Conservation (phyloP, 2,329 filamentous ascomycete genomes). For the Ambrosiella xylebori region DNA sequence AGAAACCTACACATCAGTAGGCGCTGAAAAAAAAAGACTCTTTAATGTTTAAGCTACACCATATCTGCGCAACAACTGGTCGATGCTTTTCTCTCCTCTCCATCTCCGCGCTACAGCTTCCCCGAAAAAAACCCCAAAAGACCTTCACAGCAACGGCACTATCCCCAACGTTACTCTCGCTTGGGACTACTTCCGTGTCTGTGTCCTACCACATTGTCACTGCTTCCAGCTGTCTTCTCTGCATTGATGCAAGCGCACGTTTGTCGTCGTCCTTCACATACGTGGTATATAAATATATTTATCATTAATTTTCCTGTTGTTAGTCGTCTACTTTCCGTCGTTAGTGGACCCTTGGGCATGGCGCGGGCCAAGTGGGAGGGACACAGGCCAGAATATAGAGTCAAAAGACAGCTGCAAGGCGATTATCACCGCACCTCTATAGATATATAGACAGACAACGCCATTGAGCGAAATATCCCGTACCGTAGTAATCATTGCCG, state of each 20-base stretch:
- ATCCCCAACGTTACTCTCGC: not conserved
- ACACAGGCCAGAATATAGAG: not conserved
- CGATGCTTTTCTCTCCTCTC: not conserved
- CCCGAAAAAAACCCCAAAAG: not conserved
- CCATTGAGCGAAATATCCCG: too few species aligned
- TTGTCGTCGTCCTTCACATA: not conserved
- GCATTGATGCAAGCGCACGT: not conserved
- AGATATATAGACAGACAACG: not conserved
- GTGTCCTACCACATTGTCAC: not conserved
- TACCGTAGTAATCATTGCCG: too few species aligned
- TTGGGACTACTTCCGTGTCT: not conserved
- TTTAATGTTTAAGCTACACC: not conserved
- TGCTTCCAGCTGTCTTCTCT: not conserved
- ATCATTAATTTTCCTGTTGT: not conserved
- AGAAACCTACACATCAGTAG: too few species aligned
- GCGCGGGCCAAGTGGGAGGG: not conserved
- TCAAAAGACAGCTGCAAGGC: not conserved
- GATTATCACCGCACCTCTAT: not conserved
- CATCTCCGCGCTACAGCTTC: not conserved
- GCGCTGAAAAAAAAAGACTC: too few species aligned
- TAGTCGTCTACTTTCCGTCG: too few species aligned
- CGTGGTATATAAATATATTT: not conserved
- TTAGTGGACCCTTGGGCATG: not conserved
- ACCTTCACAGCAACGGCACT: not conserved
- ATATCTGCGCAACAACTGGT: not conserved